These are phyloP conservation scores for Evernia prunastri DNA, from an alignment of 495 filamentous ascomycete species.

Conservation along the genomic window DNA sequence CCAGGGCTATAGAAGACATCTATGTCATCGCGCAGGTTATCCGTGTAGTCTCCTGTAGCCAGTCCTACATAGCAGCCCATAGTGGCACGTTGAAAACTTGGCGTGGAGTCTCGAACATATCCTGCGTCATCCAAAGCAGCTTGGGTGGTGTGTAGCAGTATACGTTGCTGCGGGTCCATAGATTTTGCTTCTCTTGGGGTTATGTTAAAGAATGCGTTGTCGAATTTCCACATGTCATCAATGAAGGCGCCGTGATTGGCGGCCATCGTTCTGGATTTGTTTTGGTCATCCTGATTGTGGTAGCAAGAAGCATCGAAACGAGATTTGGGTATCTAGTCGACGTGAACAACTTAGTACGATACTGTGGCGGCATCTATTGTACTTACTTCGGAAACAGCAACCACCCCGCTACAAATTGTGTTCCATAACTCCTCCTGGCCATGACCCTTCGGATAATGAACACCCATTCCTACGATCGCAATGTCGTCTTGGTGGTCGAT, in stretches of 20 bases:
- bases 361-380: no score
- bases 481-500: slow-evolving; percentile 5
- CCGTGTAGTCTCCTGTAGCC: slow-evolving; percentile 83
- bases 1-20: slow-evolving; percentile 29
- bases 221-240: slow-evolving; percentile 43
- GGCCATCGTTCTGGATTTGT: slow-evolving; percentile 25
- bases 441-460: slow-evolving; percentile 1
- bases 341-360: no score
- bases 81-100: slow-evolving; percentile 67
- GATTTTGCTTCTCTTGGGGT: slow-evolving; percentile 48
- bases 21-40: slow-evolving; percentile 36
- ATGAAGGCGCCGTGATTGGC: slow-evolving; percentile 68
- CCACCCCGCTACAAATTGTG: background rate
- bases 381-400: slow-evolving; percentile 7
- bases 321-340: slow-evolving; percentile 18
- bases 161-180: slow-evolving; percentile 70
- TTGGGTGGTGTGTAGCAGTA: slow-evolving; percentile 66
- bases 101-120: slow-evolving; percentile 70
- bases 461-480: slow-evolving; percentile 18
- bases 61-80: slow-evolving; percentile 86
- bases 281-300: slow-evolving; percentile 23
- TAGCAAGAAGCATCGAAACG: slow-evolving; percentile 27
- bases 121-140: slow-evolving; percentile 75
- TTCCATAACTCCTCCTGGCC: slow-evolving; percentile 10
- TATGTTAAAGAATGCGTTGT: slow-evolving; percentile 20